Conservation (phyloP, 2,329 filamentous ascomycete species). For the Chaetomium sp. region DNA sequence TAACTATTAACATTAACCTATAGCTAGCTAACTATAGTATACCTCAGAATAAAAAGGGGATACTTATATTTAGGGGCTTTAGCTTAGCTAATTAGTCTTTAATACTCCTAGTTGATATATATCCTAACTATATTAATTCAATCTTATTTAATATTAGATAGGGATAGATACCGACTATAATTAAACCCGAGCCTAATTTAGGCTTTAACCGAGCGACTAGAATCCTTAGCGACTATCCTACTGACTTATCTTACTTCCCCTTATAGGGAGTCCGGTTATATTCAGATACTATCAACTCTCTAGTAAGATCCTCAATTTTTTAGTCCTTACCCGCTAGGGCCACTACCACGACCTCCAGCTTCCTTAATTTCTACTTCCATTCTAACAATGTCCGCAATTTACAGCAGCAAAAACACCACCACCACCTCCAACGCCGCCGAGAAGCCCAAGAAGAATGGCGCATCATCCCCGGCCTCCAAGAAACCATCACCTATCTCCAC, state of each 20-base stretch:
- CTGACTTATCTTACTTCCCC: constrained; percentile 43
- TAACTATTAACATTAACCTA: constrained; percentile 54
- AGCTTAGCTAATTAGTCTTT: constrained; percentile 66
- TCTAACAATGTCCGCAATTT: constrained; percentile 65
- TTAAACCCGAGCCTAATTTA: constrained; percentile 59
- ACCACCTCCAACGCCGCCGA: not conserved
- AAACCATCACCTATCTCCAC: constrained; percentile 37
- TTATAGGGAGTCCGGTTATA: constrained; percentile 42
- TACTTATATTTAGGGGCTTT: constrained; percentile 55
- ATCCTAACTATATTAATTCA: constrained; percentile 57
- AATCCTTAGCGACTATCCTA: constrained; percentile 38
- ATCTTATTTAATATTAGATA: constrained; percentile 53
- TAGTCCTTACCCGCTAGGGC: constrained; percentile 49
- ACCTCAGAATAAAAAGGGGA: too few species aligned
- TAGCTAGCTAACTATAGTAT: constrained; percentile 60
- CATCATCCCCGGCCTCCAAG: constrained; percentile 35
- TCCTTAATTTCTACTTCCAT: constrained; percentile 55
- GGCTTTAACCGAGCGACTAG: constrained; percentile 41
- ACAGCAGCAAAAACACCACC: not conserved
- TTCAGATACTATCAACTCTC: constrained; percentile 48
- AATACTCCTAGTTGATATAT: constrained; percentile 69
- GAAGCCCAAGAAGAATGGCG: constrained; percentile 24
- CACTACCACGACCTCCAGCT: constrained; percentile 44
- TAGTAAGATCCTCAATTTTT: constrained; percentile 50
- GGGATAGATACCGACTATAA: constrained; percentile 62